phyloP scores from a whole-genome alignment of 2,329 filamentous ascomycete species.

The Aspergillus aculeatinus region DNA sequence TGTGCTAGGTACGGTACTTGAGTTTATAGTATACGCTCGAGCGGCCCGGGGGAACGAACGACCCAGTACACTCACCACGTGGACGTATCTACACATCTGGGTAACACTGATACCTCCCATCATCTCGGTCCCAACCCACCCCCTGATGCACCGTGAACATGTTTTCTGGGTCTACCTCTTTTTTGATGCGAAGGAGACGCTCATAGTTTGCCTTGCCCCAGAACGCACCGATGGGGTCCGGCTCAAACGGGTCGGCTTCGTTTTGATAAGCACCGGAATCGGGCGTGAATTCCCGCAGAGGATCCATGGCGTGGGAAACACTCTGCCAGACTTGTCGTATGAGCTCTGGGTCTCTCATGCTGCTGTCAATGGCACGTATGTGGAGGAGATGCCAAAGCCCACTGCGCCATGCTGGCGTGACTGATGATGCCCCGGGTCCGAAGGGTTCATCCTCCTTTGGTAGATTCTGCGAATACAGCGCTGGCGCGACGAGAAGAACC shows the following conservation, averaged over 20 bases:
- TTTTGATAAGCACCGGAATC: slow-evolving; percentile 17
- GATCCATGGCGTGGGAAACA: slow-evolving; percentile 14
- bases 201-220: slow-evolving; percentile 20
- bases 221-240: slow-evolving; percentile 11
- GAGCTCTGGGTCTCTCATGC: slow-evolving; percentile 10
- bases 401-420: slow-evolving; percentile 21
- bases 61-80: too few species aligned
- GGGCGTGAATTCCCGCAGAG: slow-evolving; percentile 19
- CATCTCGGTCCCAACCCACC: slow-evolving; percentile 14
- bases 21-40: too few species aligned
- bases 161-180: slow-evolving; percentile 14
- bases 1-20: too few species aligned
- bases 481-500: slow-evolving; percentile 9
- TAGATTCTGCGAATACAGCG: slow-evolving; percentile 11
- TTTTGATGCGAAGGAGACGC: slow-evolving; percentile 17
- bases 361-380: slow-evolving; percentile 7
- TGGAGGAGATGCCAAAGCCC: slow-evolving; percentile 21
- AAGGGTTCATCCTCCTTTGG: slow-evolving; percentile 9
- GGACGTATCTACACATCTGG: slow-evolving; percentile 7
- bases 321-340: slow-evolving; percentile 14
- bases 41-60: too few species aligned
- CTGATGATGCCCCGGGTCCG: slow-evolving; percentile 19
- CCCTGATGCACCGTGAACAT: slow-evolving; percentile 17
- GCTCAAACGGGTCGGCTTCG: slow-evolving; percentile 18
- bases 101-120: slow-evolving; percentile 15